Evolutionary conservation across 768 basidiomycete genomes (phyloP).

Genomic region (Amanita fuliginea): DNA sequence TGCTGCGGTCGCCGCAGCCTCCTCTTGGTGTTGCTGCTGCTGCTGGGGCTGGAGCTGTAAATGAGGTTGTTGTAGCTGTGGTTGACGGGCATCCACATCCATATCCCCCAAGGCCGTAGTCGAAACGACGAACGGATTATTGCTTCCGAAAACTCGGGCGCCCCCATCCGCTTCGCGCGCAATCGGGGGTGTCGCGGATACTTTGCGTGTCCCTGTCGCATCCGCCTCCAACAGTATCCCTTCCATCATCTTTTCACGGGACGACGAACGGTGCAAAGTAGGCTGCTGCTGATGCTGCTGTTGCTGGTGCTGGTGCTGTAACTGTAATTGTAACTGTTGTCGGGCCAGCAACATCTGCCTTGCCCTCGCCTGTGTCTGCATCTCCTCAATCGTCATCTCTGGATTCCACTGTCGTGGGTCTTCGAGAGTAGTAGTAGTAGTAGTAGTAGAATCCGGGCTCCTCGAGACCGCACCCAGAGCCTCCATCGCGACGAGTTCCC

Average conservation of each 20-base stretch:
- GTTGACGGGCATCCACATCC: neutral
- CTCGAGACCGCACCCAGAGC: constrained; percentile 4
- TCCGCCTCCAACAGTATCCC: constrained; percentile 34
- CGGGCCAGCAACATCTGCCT: constrained; percentile 23
- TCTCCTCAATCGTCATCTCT: constrained; percentile 10
- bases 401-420: constrained; percentile 1
- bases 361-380: constrained; percentile 21
- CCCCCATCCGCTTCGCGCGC: constrained; percentile 40
- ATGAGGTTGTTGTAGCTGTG: too few relatives aligned
- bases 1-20: constrained; percentile 17
- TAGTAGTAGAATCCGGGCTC: neutral
- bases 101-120: neutral
- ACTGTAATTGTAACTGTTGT: constrained; percentile 14
- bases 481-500: constrained; percentile 13
- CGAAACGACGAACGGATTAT: neutral
- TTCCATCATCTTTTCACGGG: constrained; percentile 13
- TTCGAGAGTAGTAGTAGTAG: too few relatives aligned
- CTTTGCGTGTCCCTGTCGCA: constrained; percentile 52
- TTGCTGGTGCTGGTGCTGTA: constrained; percentile 24
- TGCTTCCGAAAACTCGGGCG: neutral
- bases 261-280: constrained; percentile 10
- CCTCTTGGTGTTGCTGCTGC: constrained; percentile 7
- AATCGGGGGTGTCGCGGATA: constrained; percentile 71
- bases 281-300: constrained; percentile 10
- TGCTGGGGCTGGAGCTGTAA: too few relatives aligned